Evolutionary conservation across 345 rosid genomes (phyloP).

Genomic region (Brassica cretica): DNA sequence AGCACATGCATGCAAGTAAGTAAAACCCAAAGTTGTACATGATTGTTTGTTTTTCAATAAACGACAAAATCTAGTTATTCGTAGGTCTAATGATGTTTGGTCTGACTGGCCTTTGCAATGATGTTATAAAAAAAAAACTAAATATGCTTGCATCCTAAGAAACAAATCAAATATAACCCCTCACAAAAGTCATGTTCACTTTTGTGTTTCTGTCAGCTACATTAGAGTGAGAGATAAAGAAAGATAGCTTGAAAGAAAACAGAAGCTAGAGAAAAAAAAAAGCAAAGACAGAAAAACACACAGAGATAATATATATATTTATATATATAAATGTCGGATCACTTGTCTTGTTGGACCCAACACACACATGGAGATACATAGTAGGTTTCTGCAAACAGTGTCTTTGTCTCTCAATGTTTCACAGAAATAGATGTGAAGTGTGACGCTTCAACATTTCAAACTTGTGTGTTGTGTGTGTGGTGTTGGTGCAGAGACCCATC

Average conservation of each 20-base stretch:
- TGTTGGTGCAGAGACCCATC: conserved; percentile 32
- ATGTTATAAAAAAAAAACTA: neutral
- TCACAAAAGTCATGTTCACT: conserved; percentile 21
- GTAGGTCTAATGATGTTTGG: neutral
- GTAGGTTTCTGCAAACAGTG: conserved; percentile 38
- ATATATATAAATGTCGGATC: conserved; percentile 27
- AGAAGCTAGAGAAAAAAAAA: conserved; percentile 16
- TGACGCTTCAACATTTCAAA: conserved; percentile 29
- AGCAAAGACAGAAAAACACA: conserved; percentile 26
- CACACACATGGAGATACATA: conserved; percentile 32
- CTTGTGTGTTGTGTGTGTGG: conserved; percentile 18
- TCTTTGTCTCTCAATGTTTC: conserved; percentile 41
- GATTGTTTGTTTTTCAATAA: conserved; percentile 9
- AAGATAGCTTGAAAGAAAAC: conserved; percentile 14
- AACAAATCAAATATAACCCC: conserved; percentile 19
- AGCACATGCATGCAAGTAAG: conserved; percentile 27
- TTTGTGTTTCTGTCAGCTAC: conserved; percentile 35
- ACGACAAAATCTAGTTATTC: conserved; percentile 14
- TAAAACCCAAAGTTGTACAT: conserved; percentile 14
- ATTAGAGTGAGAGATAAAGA: conserved; percentile 9
- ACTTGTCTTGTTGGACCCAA: conserved; percentile 35
- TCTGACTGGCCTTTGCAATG: neutral
- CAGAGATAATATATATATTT: conserved; percentile 25
- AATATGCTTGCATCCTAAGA: conserved; percentile 33
- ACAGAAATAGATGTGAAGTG: conserved; percentile 36